Evolutionary conservation across 2,329 filamentous ascomycete species (phyloP), one percentile per base, ranked within the genome.

Genomic region (Thyridium curvatum): DNA sequence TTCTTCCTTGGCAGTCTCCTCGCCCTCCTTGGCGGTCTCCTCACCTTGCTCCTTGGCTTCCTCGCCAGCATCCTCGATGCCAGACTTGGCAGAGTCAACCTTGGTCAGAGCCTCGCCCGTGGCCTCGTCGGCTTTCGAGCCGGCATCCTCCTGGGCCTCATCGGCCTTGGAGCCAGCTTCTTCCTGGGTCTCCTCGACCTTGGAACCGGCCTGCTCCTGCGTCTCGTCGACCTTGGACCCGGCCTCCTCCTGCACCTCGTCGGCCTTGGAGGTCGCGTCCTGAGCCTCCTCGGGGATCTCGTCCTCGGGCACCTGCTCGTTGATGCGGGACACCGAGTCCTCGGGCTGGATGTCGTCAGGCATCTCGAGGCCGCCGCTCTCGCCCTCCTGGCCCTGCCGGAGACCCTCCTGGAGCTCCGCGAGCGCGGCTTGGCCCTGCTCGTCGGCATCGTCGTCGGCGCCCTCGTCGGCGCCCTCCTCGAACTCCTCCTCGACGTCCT

Each of bases 141-240:
- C 31, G 30, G 32, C 39, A 12, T 39, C 40, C 34, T 46, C 37
- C 9, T 29, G 35, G 4, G 37, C 35, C 21, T 48, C 35, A 8
- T 42, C 44, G n/a, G 39, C 34, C 32, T 49, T 45, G 10, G 28
- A 30, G n/a, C 43, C 36, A 17, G 38, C 41, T 16, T 40, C 37
- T 15, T 41, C 39, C 12, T 47, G 35, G 12, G 35, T 38, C 17
- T 45, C 41, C 18, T 46, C 40, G 4, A 39, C 43, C 14, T 40
- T 43, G 18, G 43, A 40, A 21, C 42, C 34, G 4, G 39, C 43
- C 30, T 47, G 41, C 26, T 45, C 41, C 16, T 37, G 30, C 4
- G 40, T 40, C 14, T 50, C 44, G 18, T 51, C 45, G 15, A 42
- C 41, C 29, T 53, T 45, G 31, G 52, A 42, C 32, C 52, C 48